Base-by-base conservation (phyloP, 1,284 basidiomycete species). In the Cryptococcus sp. region DNA sequence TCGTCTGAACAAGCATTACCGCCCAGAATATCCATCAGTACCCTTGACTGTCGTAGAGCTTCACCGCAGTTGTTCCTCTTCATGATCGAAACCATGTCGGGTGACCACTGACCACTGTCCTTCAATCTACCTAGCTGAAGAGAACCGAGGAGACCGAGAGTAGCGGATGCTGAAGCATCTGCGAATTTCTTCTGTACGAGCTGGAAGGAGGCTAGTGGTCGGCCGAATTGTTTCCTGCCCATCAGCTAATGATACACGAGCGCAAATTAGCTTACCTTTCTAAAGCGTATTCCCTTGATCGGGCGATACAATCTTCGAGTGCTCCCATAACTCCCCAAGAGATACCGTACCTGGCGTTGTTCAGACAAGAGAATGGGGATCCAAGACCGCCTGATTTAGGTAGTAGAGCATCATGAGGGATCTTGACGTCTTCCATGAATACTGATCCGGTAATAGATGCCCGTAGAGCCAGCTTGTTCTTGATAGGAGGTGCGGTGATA, bases 21-120 rank as follows among this genome's bases (percentile, higher is more conserved):
- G 21, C 92, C 92, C 40, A 94, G 78, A 44, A 94, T 86, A 70
- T 98, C 90, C 61, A 97, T 77, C 46, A 97, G 77, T 49, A 82
- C 77, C 23, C 92, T 79, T 19, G 86, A 76, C 62, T 94, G 88
- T 62, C 86, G 78, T 46, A 96, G 76, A 1, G 92, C 92, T 77
- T 93, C 92, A 18, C 89, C 89, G 67, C 91, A 94, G 67, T 97
- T 98, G 71, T 98, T 98, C 59, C 91, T 82, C 80, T 98, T 98
- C 59, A 97, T 82, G 65, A 97, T 79, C 59, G 88, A 92, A 59
- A 98, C 82, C 91, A 94, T 94, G 75, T 98, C 92, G 1, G 94
- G 87, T 19, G 85, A 83, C 67, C 87, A 80, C 60, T 79, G 80
- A 23, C 85, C 87, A 43, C 78, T 69, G 61, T 98, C 94, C 78